These are phyloP conservation scores for Umbelopsis isabellina DNA, from an alignment of 192 early-diverging fungal genomes.

Conservation along the genomic window DNA sequence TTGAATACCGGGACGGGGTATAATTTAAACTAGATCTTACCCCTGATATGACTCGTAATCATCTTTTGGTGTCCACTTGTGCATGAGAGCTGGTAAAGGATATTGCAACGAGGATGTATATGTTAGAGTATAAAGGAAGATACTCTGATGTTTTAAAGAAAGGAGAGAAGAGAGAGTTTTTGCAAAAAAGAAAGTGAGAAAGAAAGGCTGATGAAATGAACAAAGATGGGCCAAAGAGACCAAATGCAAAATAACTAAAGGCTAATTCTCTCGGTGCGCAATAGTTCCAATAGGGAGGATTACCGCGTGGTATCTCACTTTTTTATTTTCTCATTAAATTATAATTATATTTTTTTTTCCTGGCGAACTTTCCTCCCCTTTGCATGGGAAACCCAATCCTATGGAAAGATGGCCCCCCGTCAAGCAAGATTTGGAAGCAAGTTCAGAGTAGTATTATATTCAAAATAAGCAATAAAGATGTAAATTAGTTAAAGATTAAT, in stretches of 20 bases:
- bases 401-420: too few relatives aligned
- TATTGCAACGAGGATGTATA: background rate
- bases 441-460: too few relatives aligned
- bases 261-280: background rate
- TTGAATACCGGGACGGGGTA: background rate
- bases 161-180: background rate
- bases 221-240: background rate
- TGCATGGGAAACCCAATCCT: too few relatives aligned
- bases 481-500: too few relatives aligned
- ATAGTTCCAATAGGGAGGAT: constrained; percentile 19
- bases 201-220: constrained; percentile 2
- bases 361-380: too few relatives aligned
- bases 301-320: constrained; percentile 12
- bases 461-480: too few relatives aligned
- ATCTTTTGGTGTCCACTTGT: constrained; percentile 20
- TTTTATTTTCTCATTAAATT: background rate
- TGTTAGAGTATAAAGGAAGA: background rate
- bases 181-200: background rate
- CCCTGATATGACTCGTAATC: constrained; percentile 22
- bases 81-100: background rate
- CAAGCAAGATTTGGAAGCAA: too few relatives aligned
- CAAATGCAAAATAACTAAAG: background rate
- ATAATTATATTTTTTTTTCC: background rate
- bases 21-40: background rate
- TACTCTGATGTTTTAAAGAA: background rate